These are phyloP conservation scores for Penicillium vulpinum DNA, from an alignment of 2,329 filamentous ascomycete species.

Conservation along the genomic window DNA sequence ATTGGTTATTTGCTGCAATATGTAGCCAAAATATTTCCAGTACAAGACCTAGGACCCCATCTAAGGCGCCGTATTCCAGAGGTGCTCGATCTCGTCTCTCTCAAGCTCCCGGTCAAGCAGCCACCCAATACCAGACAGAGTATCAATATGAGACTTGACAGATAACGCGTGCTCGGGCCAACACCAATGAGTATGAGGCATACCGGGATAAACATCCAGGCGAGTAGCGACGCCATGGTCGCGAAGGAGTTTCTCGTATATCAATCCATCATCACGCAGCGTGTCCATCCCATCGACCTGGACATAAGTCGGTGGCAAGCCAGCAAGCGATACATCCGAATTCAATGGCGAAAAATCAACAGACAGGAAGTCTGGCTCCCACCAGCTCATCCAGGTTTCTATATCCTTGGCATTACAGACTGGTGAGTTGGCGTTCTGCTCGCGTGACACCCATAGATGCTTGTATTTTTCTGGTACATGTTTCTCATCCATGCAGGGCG, in stretches of 20 bases:
- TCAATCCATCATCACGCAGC: slow-evolving; percentile 54
- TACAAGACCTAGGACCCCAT: too few species aligned
- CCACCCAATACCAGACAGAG: slow-evolving; percentile 1
- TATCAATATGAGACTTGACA: not conserved
- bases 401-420: slow-evolving; percentile 13
- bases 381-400: not conserved
- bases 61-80: not conserved
- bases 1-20: too few species aligned
- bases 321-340: not conserved
- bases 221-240: slow-evolving; percentile 48
- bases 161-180: not conserved
- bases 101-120: not conserved
- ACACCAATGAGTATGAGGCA: slow-evolving; percentile 39
- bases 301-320: slow-evolving; percentile 42
- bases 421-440: slow-evolving; percentile 45
- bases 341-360: slow-evolving; percentile 15
- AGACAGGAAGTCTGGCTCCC: slow-evolving; percentile 5
- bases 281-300: slow-evolving; percentile 55
- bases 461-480: slow-evolving; percentile 44
- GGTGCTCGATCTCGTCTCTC: not conserved
- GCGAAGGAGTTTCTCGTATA: slow-evolving; percentile 53
- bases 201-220: slow-evolving; percentile 46
- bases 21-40: too few species aligned
- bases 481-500: slow-evolving; percentile 33
- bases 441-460: slow-evolving; percentile 37